A percentile compares a stretch with the other conserved stretches of the same genome.
Conservation (phyloP, 768 basidiomycete genomes). For the Mycena indigotica region DNA sequence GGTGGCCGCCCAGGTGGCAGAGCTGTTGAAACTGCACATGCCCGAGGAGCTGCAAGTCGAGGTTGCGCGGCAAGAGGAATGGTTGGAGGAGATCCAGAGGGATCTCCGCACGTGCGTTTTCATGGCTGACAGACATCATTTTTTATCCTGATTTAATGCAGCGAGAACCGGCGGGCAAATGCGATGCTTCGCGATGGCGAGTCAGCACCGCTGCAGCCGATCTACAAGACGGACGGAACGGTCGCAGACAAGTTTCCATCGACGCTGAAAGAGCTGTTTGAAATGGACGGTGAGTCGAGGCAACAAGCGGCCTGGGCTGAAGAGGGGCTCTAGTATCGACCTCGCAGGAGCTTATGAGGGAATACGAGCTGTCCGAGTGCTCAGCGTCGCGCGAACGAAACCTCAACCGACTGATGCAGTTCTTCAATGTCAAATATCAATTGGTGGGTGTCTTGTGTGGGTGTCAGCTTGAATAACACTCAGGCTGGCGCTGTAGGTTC, state of each 20-base stretch:
- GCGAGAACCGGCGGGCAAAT: conserved; percentile 61
- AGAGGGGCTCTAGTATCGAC: conserved; percentile 18
- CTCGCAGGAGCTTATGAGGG: conserved; percentile 31
- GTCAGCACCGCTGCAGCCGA: conserved; percentile 45
- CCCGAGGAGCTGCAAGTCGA: conserved; percentile 52
- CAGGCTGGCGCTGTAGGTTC: neutral
- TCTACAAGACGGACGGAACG: conserved; percentile 49
- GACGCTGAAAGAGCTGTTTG: conserved; percentile 53
- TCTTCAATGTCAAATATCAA: conserved; percentile 37
- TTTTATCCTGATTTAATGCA: conserved; percentile 23
- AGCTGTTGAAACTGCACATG: conserved; percentile 48
- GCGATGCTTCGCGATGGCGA: conserved; percentile 45
- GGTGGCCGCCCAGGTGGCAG: conserved; percentile 52
- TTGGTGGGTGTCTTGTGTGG: conserved; percentile 30
- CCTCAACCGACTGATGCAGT: conserved; percentile 40
- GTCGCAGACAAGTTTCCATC: conserved; percentile 54
- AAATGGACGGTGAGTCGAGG: conserved; percentile 46
- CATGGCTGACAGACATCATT: neutral
- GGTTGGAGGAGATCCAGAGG: conserved; percentile 49
- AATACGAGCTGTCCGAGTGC: conserved; percentile 32
- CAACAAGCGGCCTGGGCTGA: neutral
- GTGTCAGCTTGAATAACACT: neutral
- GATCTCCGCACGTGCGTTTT: conserved; percentile 60
- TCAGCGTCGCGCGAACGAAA: conserved; percentile 36
- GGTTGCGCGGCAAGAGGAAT: conserved; percentile 42